A percentile compares a stretch with the other conserved stretches of the same genome.
These are phyloP conservation scores for Tylopilus orsonianus DNA, from an alignment of 1,284 basidiomycete species.

Conservation along the genomic window DNA sequence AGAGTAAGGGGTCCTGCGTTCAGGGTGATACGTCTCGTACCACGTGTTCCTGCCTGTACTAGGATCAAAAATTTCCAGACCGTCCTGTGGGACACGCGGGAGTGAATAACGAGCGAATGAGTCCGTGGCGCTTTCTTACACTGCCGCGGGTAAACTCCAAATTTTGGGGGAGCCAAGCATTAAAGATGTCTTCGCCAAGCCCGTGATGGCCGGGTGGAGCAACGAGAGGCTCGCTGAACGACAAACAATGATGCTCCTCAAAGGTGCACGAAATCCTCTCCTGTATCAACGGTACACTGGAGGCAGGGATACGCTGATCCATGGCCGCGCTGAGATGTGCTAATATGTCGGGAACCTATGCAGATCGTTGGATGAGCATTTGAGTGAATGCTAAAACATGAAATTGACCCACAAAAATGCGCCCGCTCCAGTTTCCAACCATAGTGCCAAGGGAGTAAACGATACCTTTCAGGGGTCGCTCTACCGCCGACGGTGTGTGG, in stretches of 20 bases:
- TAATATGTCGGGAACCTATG: conserved; percentile 28
- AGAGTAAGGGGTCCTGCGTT: conserved; percentile 36
- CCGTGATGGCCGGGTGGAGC: conserved; percentile 34
- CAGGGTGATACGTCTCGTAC: conserved; percentile 45
- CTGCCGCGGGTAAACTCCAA: conserved; percentile 32
- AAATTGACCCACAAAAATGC: conserved; percentile 36
- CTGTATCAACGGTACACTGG: conserved; percentile 31
- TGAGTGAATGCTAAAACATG: conserved; percentile 1
- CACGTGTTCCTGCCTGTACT: conserved; percentile 35
- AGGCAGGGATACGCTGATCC: conserved; percentile 22
- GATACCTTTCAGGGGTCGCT: conserved; percentile 38
- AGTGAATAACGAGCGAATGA: conserved; percentile 11
- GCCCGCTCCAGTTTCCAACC: conserved; percentile 43
- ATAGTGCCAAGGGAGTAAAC: conserved; percentile 44
- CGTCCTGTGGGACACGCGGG: conserved; percentile 35
- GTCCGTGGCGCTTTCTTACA: conserved; percentile 30
- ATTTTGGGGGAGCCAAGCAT: conserved; percentile 45
- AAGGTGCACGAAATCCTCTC: conserved; percentile 42
- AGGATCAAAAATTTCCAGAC: conserved; percentile 41
- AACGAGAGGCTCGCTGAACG: conserved; percentile 36
- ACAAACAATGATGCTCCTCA: conserved; percentile 47
- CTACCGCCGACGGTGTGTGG: conserved; percentile 34
- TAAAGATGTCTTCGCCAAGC: conserved; percentile 42
- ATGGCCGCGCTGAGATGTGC: conserved; percentile 24
- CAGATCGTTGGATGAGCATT: conserved; percentile 16